Evolutionary conservation across 192 early-diverging fungal genomes (phyloP).

Genomic region (Mortierella claussenii): DNA sequence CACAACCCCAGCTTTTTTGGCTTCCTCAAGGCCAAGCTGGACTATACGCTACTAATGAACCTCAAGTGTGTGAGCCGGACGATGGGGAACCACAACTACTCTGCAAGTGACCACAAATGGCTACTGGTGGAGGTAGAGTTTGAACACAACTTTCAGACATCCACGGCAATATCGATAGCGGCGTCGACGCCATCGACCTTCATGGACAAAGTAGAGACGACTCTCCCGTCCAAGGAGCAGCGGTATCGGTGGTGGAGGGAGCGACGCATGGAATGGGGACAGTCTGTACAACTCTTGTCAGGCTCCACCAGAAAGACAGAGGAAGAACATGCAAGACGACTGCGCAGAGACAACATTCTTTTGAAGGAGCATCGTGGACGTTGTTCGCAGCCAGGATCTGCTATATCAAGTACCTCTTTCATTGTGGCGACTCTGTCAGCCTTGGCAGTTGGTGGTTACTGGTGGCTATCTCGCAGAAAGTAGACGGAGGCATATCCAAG

Average conservation of each 20-base stretch:
- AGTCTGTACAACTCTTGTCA: constrained; percentile 30
- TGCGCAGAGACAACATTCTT: neutral
- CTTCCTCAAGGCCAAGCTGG: constrained; percentile 76
- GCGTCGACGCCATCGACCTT: neutral
- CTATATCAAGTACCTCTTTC: too few relatives aligned
- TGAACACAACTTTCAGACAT: constrained; percentile 31
- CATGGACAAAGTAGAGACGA: neutral
- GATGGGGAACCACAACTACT: constrained; percentile 74
- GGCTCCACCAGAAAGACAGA: neutral
- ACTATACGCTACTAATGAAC: constrained; percentile 75
- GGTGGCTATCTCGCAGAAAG: too few relatives aligned
- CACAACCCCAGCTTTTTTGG: constrained; percentile 70
- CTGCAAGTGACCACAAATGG: constrained; percentile 77
- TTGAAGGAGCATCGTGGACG: too few relatives aligned
- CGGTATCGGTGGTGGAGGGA: constrained; percentile 51
- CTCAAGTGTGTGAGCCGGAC: constrained; percentile 59
- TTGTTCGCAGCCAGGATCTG: too few relatives aligned
- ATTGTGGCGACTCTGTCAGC: too few relatives aligned
- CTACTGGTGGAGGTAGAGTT: constrained; percentile 66
- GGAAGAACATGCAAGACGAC: neutral
- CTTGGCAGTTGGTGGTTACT: too few relatives aligned
- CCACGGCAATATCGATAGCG: neutral
- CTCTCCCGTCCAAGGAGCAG: constrained; percentile 42
- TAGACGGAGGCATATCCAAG: too few relatives aligned
- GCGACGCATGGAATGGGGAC: constrained; percentile 30